Evolutionary conservation across 257 asterid species (phyloP), one percentile per base, ranked within the genome.

Genomic region (Solanum habrochaites): DNA sequence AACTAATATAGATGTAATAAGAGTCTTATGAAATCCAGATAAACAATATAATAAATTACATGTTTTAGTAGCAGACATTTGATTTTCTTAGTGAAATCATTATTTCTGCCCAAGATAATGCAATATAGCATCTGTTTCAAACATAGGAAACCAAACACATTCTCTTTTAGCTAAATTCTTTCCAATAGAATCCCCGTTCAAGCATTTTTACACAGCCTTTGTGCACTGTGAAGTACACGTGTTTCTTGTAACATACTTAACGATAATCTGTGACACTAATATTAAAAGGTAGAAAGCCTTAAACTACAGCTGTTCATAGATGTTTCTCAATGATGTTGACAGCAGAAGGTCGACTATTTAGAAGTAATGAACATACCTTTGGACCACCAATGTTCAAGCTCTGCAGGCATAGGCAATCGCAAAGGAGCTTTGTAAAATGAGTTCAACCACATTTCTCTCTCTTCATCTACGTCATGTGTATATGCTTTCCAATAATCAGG

Each of bases 381-480:
- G 39, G 91, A 77, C 99, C 99, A 97, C 98, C 98, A 97, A 85
- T 96, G 89, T 89, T 96, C 98, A 60, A 96, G 99, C 90, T 97
- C 99, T 80, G 99, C 85, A 89, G 99, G 99, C 99, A 95, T 95
- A 83, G 99, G 99, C 69, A 97, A 92, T 89, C 99, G 89, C 75
- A 97, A 92, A 78, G 99, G 99, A 84, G 99, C 95, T 93, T 91
- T 93, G 69, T 95, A 94, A 87, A 95, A 97, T 5, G 99, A 97
- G 92, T 97, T 97, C 92, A 96, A 80, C 99, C 99, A 97, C 97
- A 93, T 89, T 90, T 94, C 97, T 90, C 97, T 93, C 89, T 97
- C 99, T 90, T 97, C 89, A 92, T 97, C 99, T 86, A 96, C 98
- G 88, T 97, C 99, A 62, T 90, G 90, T 88, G 91, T 97, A 81